Evolutionary conservation across 192 early-diverging fungal species (phyloP), one percentile per base, ranked within the genome.

Genomic region (Neocallimastix lanati): DNA sequence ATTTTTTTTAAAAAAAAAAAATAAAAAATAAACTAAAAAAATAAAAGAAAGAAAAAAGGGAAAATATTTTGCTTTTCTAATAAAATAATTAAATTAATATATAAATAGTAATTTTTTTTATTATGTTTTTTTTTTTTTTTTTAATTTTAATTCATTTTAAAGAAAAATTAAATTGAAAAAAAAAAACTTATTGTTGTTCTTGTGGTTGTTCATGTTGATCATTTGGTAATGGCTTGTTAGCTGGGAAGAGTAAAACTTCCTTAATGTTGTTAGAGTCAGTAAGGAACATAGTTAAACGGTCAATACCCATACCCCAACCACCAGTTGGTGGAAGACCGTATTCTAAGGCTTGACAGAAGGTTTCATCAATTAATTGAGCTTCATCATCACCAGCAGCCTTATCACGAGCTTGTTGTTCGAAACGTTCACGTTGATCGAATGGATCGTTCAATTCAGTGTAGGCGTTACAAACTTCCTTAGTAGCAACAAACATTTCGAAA

Each of bases 381-480:
- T 99, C 97, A 82, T 99, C 97, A 84, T 99, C 97, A 82, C 97
- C 97, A 78, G 94, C 94, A 80, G 88, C 97, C 92, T 99, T 99
- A 84, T 99, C 96, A 35, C 82, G 85, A 29, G 97, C 97, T 88
- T 99, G 97, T 89, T 97, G 95, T 50, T 91, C 96, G 85, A 99
- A 99, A 83, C 96, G 89, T 85, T 96, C 95, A 80, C 97, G 93
- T 87, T 99, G 97, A 82, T 97, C 97, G 84, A 96, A 96, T 58
- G 97, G 97, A 88, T 99, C 97, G 90, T 99, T 99, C 85, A 99
- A 90, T 91, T 99, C 97, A 12, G 97, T 99, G 92, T 98, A 99
- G 28, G 96, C 94, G 82, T 99, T 99, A 89, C 94, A 95, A 78
- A 99, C 90, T 84, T 99, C 97, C 92, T 98, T 99, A 86, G 95